These are phyloP conservation scores for Oryza meyeriana DNA, from an alignment of 176 grass and related monocot species.

Conservation along the genomic window DNA sequence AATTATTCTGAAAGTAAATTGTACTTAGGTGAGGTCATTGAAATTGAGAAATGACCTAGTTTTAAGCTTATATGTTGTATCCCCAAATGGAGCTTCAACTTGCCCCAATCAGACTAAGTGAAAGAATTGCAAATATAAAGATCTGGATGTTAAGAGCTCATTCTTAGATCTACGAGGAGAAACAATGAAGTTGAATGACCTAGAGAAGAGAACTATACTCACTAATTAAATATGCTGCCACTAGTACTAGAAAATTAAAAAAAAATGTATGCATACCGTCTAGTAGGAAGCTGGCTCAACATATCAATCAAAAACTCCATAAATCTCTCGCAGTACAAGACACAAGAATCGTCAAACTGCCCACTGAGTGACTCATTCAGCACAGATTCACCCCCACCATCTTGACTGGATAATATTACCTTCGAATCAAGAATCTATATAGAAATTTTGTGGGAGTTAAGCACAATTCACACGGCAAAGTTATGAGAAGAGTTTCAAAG, in stretches of 20 bases:
- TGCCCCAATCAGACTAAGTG: neutral
- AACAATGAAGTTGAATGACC: neutral
- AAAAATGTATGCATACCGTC: conserved; percentile 50
- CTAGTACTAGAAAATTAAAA: conserved; percentile 11
- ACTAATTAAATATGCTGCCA: conserved; percentile 6
- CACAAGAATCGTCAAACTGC: conserved; percentile 75
- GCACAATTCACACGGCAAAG: conserved; percentile 14
- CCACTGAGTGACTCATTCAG: conserved; percentile 45
- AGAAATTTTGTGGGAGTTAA: conserved; percentile 20
- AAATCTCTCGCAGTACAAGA: conserved; percentile 97
- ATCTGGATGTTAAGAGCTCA: conserved; percentile 3
- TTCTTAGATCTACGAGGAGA: conserved; percentile 5
- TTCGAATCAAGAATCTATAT: conserved; percentile 85
- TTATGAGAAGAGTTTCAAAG: conserved; percentile 11
- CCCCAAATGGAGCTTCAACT: neutral
- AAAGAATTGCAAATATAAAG: neutral
- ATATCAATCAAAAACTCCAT: conserved; percentile 99
- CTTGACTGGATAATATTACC: conserved; percentile 54
- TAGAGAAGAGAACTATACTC: neutral
- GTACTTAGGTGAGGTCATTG: neutral
- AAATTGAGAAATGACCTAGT: neutral
- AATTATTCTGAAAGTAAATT: conserved; percentile 14
- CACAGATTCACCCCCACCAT: conserved; percentile 42
- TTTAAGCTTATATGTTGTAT: neutral
- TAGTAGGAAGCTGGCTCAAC: conserved; percentile 96